phyloP scores from a whole-genome alignment of 1,284 basidiomycete species.

The Fomitopsis pinicola region DNA sequence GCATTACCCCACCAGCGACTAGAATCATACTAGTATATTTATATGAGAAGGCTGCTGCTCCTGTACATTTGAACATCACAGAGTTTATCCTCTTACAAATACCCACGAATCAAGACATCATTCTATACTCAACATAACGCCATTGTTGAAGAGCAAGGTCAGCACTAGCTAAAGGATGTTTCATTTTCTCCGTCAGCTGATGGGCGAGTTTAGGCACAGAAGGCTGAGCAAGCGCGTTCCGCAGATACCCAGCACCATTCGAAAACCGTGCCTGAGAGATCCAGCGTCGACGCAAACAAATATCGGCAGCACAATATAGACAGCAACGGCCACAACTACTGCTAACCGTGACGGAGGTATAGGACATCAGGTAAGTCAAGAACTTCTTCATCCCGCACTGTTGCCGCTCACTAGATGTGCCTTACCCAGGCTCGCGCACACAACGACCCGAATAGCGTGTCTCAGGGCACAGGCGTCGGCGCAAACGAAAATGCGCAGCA shows the following conservation, averaged over 20 bases:
- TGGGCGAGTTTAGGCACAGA: neutral
- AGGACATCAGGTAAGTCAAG: too few species aligned
- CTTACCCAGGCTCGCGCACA: too few species aligned
- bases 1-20: too few species aligned
- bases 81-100: neutral
- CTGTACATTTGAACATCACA: too few species aligned
- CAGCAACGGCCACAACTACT: too few species aligned
- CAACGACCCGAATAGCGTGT: too few species aligned
- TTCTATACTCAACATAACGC: neutral
- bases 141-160: slow-evolving; percentile 4
- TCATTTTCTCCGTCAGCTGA: neutral
- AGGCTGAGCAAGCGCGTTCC: neutral
- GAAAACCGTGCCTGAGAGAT: too few species aligned
- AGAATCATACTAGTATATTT: neutral
- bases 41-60: neutral
- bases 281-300: neutral
- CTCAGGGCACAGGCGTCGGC: neutral
- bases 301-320: neutral
- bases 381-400: neutral
- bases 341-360: too few species aligned
- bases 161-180: neutral
- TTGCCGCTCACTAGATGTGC: too few species aligned
- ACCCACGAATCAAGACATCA: neutral
- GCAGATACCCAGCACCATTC: neutral
- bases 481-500: neutral